Base-by-base conservation (phyloP, 805 yeast species). In the Trichomonascus vanleenenianus region DNA sequence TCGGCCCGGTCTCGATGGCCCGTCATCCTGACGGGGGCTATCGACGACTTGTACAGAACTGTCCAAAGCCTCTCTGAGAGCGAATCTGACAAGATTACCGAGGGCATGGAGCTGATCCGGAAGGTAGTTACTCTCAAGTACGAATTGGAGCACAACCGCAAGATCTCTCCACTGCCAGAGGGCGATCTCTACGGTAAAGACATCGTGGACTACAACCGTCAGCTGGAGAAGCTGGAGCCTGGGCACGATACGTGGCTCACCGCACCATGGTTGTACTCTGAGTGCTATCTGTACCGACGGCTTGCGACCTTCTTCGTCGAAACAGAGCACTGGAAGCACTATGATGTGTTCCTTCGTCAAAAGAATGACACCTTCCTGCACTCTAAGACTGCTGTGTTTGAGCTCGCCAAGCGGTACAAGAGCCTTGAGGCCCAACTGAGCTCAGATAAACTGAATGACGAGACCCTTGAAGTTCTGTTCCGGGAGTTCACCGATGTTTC, bases 231-330 rank as follows among this genome's bases (percentile, higher is more conserved):
- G 20, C 54, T 67, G 8, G 54, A 44, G 6, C 38, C 45, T 11
- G 41, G 48, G 2, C 56, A 61, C 9, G 57, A 73, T 43, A 76
- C 84, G 12, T 93, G 97, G 97, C 66, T 70, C 39, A 72, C 81
- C 7, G 94, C 91, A 1, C 96, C 95, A 15, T 93, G 99, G 99
- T 68, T 93, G 44, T 83, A 73, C 58, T 69, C 83, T 36, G 99
- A 94, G 63, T 83, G 96, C 62, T 81, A 83, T 59, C 61, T 93
- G 48, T 93, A 93, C 66, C 78, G 95, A 48, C 62, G 49, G 38
- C 46, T 65, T 22, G 61, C 59, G 47, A 48, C 52, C 27, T 52
- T 48, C 32, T 51, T 69, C 36, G 63, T 52, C 50, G 51, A 47
- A 44, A 60, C 68, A 9, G 39, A 49, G 47, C 47, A 57, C 50